phyloP scores from a whole-genome alignment of 2,329 filamentous ascomycete genomes.

The Trichoderma semiorbis region DNA sequence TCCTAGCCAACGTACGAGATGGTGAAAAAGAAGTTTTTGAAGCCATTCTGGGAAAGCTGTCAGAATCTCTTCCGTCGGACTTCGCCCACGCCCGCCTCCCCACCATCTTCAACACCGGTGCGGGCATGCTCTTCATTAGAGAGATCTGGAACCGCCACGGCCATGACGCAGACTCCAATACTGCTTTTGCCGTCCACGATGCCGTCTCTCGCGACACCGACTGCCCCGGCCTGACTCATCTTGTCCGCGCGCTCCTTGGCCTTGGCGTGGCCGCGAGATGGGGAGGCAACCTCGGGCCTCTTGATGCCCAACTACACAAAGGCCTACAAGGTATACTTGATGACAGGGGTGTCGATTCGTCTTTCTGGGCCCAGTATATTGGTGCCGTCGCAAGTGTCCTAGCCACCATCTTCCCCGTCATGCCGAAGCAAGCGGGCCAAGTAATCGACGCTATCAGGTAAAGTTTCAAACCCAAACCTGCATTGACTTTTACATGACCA shows the following conservation, averaged over 20 bases:
- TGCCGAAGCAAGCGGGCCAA: slow-evolving; percentile 36
- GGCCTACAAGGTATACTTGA: slow-evolving; percentile 43
- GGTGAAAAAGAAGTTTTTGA: slow-evolving; percentile 33
- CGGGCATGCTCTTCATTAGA: slow-evolving; percentile 44
- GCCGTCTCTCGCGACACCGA: slow-evolving; percentile 66
- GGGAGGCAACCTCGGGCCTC: slow-evolving; percentile 56
- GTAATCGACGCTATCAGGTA: slow-evolving; percentile 40
- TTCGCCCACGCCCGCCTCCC: slow-evolving; percentile 38
- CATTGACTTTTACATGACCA: background rate
- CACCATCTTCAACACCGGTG: slow-evolving; percentile 41
- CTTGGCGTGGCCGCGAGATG: slow-evolving; percentile 72
- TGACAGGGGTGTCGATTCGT: slow-evolving; percentile 35
- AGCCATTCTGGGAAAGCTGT: slow-evolving; percentile 37
- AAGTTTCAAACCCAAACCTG: background rate
- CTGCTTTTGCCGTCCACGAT: slow-evolving; percentile 67
- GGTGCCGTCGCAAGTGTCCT: slow-evolving; percentile 47
- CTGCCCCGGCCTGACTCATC: slow-evolving; percentile 70
- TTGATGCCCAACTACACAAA: slow-evolving; percentile 43
- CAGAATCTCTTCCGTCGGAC: slow-evolving; percentile 41
- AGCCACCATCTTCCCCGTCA: slow-evolving; percentile 40
- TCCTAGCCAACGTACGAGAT: slow-evolving; percentile 29
- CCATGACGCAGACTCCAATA: slow-evolving; percentile 50
- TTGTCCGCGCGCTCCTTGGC: slow-evolving; percentile 66
- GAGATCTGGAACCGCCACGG: slow-evolving; percentile 53
- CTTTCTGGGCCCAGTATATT: slow-evolving; percentile 54